Evolutionary conservation across 805 yeast species (phyloP), one percentile per base, ranked within the genome.

Genomic region (Nakazawaea anatomiae): DNA sequence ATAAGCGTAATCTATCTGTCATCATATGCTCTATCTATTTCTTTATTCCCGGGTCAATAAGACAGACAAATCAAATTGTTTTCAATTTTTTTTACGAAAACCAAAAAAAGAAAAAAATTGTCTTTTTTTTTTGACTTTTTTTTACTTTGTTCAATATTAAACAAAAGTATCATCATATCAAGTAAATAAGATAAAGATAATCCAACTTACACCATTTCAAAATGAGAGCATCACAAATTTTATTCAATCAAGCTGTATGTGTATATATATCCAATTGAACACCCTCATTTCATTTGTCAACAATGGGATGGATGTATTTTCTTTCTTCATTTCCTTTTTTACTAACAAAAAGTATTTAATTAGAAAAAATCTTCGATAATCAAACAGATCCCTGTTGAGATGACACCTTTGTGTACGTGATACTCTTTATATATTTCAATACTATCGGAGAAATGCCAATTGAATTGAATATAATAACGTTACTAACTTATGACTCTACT

Each of bases 181-280:
- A 18, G 3, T 35, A 8, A 34, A 44, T 32, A 44, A 32, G 8
- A 31, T 9, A 44, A 7, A 9, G 42, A 46, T 35, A 27, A 14
- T 18, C 25, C 3, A 18, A 18, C 25, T 18, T 18, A 18, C 25
- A 18, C 25, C 25, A 18, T 18, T 28, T 30, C 42, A 58, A 52
- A 55, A 76, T 77, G 80, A 77, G 82, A 76, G 70, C 80, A 48
- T 64, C 80, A 55, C 71, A 68, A 65, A 63, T 70, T 53, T 61
- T 71, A 55, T 67, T 75, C 60, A 69, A 71, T 64, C 74, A 77
- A 62, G 74, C 76, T 54, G 75, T 70, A 72, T 54, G 76, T 72
- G 6, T n/a, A n/a, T n/a, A 28, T 39, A n/a, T 30, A 34, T 34
- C 12, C 12, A 10, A 10, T 34, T 18, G 25, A 18, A 18, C 25